Evolutionary conservation across 140 eudicot genomes (phyloP).

Genomic region (Stevia rebaudiana): DNA sequence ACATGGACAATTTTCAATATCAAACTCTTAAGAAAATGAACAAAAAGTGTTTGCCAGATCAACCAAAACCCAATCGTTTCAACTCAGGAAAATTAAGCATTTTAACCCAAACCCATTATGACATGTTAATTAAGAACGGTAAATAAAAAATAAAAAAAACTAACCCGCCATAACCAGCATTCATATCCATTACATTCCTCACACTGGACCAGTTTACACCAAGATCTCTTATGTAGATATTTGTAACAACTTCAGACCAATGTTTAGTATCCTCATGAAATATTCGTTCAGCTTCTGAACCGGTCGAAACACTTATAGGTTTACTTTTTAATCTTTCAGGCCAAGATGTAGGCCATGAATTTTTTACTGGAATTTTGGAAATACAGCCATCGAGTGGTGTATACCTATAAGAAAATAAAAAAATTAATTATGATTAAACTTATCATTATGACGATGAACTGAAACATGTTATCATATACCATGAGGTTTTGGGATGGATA

Average conservation of each 20-base stretch:
- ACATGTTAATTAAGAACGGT: background rate
- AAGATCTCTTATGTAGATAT: constrained; percentile 55
- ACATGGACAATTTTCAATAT: too few species aligned
- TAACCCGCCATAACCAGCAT: constrained; percentile 97
- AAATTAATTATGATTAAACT: background rate
- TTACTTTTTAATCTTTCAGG: constrained; percentile 66
- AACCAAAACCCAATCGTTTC: background rate
- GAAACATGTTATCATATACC: constrained; percentile 39
- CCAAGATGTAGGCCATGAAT: constrained; percentile 79
- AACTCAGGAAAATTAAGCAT: background rate
- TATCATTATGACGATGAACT: background rate
- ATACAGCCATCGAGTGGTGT: constrained; percentile 72
- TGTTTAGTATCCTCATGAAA: constrained; percentile 59
- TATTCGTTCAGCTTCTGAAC: constrained; percentile 41
- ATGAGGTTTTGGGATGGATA: constrained; percentile 47
- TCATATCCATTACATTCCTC: constrained; percentile 96
- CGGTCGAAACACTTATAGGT: constrained; percentile 52
- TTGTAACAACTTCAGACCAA: constrained; percentile 75
- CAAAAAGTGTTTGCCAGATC: background rate
- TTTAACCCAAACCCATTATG: background rate
- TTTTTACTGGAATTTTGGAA: constrained; percentile 37
- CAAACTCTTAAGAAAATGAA: background rate
- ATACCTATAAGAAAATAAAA: constrained; percentile 47
- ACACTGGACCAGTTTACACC: constrained; percentile 71
- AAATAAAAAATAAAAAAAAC: constrained; percentile 14